Conservation (phyloP, 2,329 filamentous ascomycete species). For the Penicillium sp. region DNA sequence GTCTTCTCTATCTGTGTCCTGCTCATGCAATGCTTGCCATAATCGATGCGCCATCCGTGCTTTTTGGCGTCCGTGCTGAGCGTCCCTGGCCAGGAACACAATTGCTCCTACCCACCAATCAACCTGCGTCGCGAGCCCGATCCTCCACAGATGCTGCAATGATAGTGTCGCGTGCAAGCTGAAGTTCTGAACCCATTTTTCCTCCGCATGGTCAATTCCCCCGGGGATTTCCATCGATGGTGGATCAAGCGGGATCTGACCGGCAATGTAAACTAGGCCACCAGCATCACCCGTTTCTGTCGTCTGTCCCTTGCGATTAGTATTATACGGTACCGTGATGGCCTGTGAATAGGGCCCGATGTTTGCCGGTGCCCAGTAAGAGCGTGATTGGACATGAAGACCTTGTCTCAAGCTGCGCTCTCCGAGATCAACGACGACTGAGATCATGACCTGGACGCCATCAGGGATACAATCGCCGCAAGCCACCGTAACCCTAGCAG, state of each 20-base stretch:
- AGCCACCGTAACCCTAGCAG: conserved; percentile 77
- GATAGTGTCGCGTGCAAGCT: conserved; percentile 64
- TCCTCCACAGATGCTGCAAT: conserved; percentile 84
- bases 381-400: conserved; percentile 86
- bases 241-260: conserved; percentile 86
- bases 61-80: conserved; percentile 26
- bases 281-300: conserved; percentile 15
- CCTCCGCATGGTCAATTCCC: conserved; percentile 18
- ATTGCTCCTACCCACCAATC: conserved; percentile 72
- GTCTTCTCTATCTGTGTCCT: conserved; percentile 30
- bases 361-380: conserved; percentile 97
- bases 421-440: conserved; percentile 44
- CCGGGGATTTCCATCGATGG: conserved; percentile 62
- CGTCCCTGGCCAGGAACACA: conserved; percentile 62
- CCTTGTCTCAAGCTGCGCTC: conserved; percentile 39
- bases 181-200: conserved; percentile 38
- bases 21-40: conserved; percentile 43
- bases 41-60: conserved; percentile 37
- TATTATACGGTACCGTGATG: conserved; percentile 52
- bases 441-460: conserved; percentile 59
- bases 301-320: conserved; percentile 10
- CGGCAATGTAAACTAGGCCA: conserved; percentile 65
- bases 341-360: conserved; percentile 97
- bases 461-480: conserved; percentile 64
- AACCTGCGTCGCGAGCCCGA: conserved; percentile 68